Base-by-base conservation (phyloP, 495 filamentous ascomycete species). In the Hypoxylon trugodes region DNA sequence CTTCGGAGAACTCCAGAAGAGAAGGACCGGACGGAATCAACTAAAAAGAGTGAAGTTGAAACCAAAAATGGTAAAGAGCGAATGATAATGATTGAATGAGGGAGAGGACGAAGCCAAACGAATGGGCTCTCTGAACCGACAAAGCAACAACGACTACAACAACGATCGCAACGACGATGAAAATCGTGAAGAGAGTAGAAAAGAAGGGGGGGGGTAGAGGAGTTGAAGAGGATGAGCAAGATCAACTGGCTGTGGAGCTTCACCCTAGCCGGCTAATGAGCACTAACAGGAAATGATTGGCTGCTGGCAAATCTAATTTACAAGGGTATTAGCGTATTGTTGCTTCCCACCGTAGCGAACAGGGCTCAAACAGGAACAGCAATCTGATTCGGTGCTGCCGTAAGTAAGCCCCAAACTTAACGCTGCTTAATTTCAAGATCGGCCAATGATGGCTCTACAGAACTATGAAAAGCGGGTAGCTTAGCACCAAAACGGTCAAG, bases 41-140 rank as follows among this genome's bases (percentile, higher is more conserved):
- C 78, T 80, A 60, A 73, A 93, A 91, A 83, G 90, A 93, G 84
- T 92, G 90, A 92, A 93, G 90, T 87, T 84, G 88, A 83, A 76
- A 83, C 84, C 81, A 81, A 66, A 36, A n/a, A n/a, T n/a, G n/a
- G n/a, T 37, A 63, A 63, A 45, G 55, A 65, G 48, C 59, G 67
- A 68, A 73, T 63, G 63, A 61, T 54, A 71, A 76, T 68, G 63
- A 60, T 50, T 68, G 68, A 60, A n/a, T n/a, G n/a, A 38, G 54
- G 33, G 35, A 65, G 54, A 51, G 33, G 28, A 65, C 50, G 66
- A 72, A 47, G 68, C 62, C 48, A 50, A 59, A 74, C 19, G 71
- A 66, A 71, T 59, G 72, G 71, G 64, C 59, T 63, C 60, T 70
- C 61, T 59, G 59, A 66, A 62, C 62, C 54, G 50, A 63, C 59